Conservation (phyloP, 805 yeast genomes). For the Candida gorgasii region DNA sequence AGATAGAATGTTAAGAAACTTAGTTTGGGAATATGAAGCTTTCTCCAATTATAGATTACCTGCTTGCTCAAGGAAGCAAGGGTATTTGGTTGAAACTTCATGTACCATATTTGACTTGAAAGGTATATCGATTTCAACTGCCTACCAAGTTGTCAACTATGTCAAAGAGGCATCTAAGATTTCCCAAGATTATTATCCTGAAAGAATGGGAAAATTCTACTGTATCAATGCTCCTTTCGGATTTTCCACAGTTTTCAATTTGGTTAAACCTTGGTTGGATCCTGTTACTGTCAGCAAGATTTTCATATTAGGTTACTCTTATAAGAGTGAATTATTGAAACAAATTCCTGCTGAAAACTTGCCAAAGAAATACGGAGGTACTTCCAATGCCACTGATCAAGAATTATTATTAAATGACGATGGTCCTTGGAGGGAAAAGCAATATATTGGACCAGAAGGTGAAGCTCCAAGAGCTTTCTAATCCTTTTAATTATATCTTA, state of each 20-base stretch:
- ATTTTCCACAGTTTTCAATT: conserved; percentile 86
- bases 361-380: conserved; percentile 89
- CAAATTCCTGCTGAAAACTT: conserved; percentile 92
- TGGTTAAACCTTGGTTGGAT: conserved; percentile 91
- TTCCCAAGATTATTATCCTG: conserved; percentile 97
- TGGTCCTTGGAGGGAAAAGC: conserved; percentile 95
- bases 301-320: conserved; percentile 76
- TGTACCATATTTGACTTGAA: conserved; percentile 94
- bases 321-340: conserved; percentile 77
- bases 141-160: conserved; percentile 80
- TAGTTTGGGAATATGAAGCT: conserved; percentile 97
- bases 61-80: conserved; percentile 85
- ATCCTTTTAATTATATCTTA: background rate
- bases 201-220: conserved; percentile 97
- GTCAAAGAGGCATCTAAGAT: conserved; percentile 90
- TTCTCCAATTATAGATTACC: conserved; percentile 83
- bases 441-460: conserved; percentile 92
- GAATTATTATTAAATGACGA: conserved; percentile 85
- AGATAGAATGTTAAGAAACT: conserved; percentile 92
- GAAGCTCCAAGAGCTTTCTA: conserved; percentile 64
- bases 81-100: conserved; percentile 84
- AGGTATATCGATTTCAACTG: conserved; percentile 84
- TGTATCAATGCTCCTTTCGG: conserved; percentile 97
- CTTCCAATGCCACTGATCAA: conserved; percentile 64
- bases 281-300: conserved; percentile 96